Base-by-base conservation (phyloP, 208 protist species). In the Crithidia thermophila region DNA sequence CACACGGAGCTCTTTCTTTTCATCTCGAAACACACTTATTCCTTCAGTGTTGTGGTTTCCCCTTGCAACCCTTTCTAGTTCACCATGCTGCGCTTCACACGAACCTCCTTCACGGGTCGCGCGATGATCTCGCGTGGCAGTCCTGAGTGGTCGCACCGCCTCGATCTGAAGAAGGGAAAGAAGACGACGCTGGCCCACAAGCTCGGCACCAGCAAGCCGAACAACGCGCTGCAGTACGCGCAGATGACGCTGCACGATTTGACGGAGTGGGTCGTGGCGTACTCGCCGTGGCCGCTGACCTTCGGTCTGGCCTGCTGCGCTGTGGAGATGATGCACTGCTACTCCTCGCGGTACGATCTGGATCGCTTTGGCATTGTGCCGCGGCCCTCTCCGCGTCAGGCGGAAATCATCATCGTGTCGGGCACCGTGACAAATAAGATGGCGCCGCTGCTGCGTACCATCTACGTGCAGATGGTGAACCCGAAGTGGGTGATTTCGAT, bases 401-500 rank as follows among this genome's bases (percentile, higher is more conserved):
- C 97, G 3, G 98, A 99, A 76, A 94, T 98, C 55, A 99, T 99
- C 77, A 99, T 99, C 73, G 97, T 99, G n/a, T 98, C 98, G 0
- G 98, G 98, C 52, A 99, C 98, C 18, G 94, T 99, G 18, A 99
- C 98, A 31, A 99, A 99, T 82, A 99, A 99, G 75, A 99, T 99
- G 98, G 98, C 98, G 3, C 98, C 98, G 25, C 91, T 98, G n/a
- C 82, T 99, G 18, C 85, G 98, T 30, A 98, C 98, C 71, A 95
- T 98, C 67, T 98, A 99, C 75, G 95, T 98, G 57, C 96, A 99
- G 78, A 99, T 99, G 96, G 90, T 98, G 59, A 97, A 97, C 69
- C 95, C 95, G 47, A 94, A 95, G 79, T 97, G 88, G 87, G 90
- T 97, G 27, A 92, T 97, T 40, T 96, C 84, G 31, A 98, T 98